Evolutionary conservation across 1,139 yeast species (phyloP), one percentile per base, ranked within the genome.

Genomic region (Saccharomyces hybrid): DNA sequence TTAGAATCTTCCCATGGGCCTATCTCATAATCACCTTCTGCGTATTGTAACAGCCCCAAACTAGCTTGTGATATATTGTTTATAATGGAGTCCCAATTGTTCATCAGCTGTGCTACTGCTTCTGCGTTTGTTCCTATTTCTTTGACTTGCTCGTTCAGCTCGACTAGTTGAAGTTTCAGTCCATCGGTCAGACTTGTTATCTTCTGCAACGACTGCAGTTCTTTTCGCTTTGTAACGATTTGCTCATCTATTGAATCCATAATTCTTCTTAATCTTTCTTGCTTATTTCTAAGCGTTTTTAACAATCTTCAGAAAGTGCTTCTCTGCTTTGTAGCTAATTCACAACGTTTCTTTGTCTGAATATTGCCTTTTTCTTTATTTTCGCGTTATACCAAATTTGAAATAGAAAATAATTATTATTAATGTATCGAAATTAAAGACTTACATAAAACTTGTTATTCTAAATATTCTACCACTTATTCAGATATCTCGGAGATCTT

Each of bases 401-500:
- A 23, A 47, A 16, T 7, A 47, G 16, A 47, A 47, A 29, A 32
- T 11, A 14, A 25, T 0, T 25, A 46, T 4, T 25, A 46, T 44
- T 25, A 26, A 25, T 46, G 16, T 19, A 34, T 14, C 31, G 8
- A 25, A 44, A 28, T 19, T 26, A 46, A 16, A 27, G 13, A 11
- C 27, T 19, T 16, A 27, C 25, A 27, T 31, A 27, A 16, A 23
- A 42, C 23, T 31, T 50, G 26, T 13, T 19, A 46, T 19, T 13
- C 19, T 52, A 46, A 28, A 28, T 19, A 51, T 55, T 14, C 50
- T 48, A 25, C 57, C 48, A 38, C 32, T 47, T 19, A 53, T 27
- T 38, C 54, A n/a, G 49, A 46, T 19, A 56, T 48, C 34, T 70
- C 70, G 19, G 67, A 54, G 46, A 84, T 83, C 1, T 76, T 77